Conservation (phyloP, 2,329 filamentous ascomycete species). For the Talaromyces pinophilus region DNA sequence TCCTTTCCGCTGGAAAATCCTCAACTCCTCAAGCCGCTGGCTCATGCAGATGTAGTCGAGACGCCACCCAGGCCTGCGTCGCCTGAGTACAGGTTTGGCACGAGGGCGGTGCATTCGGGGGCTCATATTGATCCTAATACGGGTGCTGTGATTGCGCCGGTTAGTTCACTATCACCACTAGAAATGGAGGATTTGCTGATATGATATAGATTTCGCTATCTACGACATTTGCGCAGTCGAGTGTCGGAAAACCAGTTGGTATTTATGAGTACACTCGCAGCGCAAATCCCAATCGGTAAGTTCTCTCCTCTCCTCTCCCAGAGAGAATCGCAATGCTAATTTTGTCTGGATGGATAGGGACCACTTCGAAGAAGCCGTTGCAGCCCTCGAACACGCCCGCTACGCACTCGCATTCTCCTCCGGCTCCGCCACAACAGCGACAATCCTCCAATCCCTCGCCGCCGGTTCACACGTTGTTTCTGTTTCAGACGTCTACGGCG, state of each 20-base stretch:
- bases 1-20: constrained; percentile 25
- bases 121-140: constrained; percentile 86
- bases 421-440: constrained; percentile 89
- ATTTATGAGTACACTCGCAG: constrained; percentile 91
- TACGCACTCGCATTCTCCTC: constrained; percentile 93
- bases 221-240: constrained; percentile 91
- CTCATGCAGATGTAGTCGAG: constrained; percentile 51
- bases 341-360: constrained; percentile 53
- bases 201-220: constrained; percentile 76
- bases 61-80: constrained; percentile 73
- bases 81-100: constrained; percentile 81
- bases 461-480: constrained; percentile 92
- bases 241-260: constrained; percentile 84
- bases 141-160: constrained; percentile 89
- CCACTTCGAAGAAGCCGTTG: constrained; percentile 90
- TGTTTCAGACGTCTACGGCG: constrained; percentile 96
- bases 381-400: constrained; percentile 87
- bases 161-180: constrained; percentile 11
- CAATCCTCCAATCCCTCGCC: constrained; percentile 88
- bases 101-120: constrained; percentile 91
- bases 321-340: constrained; percentile 1
- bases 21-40: constrained; percentile 25
- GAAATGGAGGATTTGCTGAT: not conserved
- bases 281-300: constrained; percentile 81
- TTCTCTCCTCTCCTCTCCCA: constrained; percentile 5